Evolutionary conservation across 768 basidiomycete species (phyloP), one percentile per base, ranked within the genome.

Genomic region (Mycena epipterygia): DNA sequence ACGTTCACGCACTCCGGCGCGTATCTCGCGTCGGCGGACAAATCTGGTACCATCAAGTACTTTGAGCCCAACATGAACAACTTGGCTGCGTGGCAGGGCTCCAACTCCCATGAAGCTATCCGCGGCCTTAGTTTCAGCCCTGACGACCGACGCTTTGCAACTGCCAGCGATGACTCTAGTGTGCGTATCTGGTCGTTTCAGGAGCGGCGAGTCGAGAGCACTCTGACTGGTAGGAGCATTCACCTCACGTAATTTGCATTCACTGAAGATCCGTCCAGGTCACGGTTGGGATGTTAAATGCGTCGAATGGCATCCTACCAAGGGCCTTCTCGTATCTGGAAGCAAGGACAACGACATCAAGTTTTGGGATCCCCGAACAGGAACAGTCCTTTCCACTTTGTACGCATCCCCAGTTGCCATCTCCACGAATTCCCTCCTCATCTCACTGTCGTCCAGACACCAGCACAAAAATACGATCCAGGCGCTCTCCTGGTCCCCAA

Each of bases 1-100:
- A 83, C 89, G 19, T 99, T 97, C 81, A 95, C 95, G 0, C 95
- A 98, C 75, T 94, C 95, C 0, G 98, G 97, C n/a, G 86, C 92
- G 19, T 98, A 95, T 81, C 89, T 99, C 57, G 93, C 94, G 21
- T 97, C 96, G 21, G 91, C 95, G 30, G 98, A 99, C 84, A 95
- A 96, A 79, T 90, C 86, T 41, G 98, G 98, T 12, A 88, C 95
- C 68, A 96, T 99, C 86, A 99, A 99, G 81, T 99, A 99, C 83
- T 99, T 98, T 78, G 96, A 98, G 74, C 95, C 95, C 37, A 98
- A 98, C 81, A 96, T 99, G 94, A 99, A 98, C 86, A 99, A 99
- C 79, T 83, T 99, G 75, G 95, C 94, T 8, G 95, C 95, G 21
- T 97, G 96, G 90, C 88, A 92, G 51, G 98, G 96, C 0, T 97